Percentiles rank a stretch among this genome's conserved stretches.
Evolutionary conservation across 805 yeast genomes (phyloP).

Genomic region (Kazachstania psychrophila): DNA sequence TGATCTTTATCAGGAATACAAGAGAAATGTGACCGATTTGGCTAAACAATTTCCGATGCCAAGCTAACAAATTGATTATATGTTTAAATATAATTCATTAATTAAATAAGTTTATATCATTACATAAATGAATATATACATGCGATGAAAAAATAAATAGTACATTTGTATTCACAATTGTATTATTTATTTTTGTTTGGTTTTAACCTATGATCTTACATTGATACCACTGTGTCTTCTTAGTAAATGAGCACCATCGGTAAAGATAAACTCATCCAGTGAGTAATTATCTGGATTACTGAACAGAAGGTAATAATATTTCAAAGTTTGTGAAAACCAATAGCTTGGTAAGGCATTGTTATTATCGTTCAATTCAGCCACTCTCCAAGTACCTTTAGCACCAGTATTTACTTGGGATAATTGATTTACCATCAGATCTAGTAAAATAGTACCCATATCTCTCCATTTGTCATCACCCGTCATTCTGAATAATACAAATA

Average conservation of each 20-base stretch:
- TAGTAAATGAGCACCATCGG: slow-evolving; percentile 58
- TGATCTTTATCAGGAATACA: slow-evolving; percentile 55
- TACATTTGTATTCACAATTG: too few relatives aligned
- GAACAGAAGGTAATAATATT: slow-evolving; percentile 44
- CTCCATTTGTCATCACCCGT: slow-evolving; percentile 54
- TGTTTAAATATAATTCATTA: not conserved
- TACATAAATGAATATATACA: not conserved
- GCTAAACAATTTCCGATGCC: slow-evolving; percentile 75
- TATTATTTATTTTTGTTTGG: too few relatives aligned
- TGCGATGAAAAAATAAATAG: not conserved
- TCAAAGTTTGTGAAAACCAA: slow-evolving; percentile 53
- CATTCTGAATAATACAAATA: slow-evolving; percentile 48
- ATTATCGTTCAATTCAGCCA: slow-evolving; percentile 29
- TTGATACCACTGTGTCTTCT: too few relatives aligned
- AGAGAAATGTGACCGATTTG: slow-evolving; percentile 78
- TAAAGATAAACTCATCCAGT: slow-evolving; percentile 47
- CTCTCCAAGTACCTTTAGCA: slow-evolving; percentile 34
- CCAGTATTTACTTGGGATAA: slow-evolving; percentile 26
- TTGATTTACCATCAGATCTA: slow-evolving; percentile 31
- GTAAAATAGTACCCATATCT: slow-evolving; percentile 43
- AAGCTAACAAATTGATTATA: slow-evolving; percentile 15
- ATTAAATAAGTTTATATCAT: not conserved
- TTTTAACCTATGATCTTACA: too few relatives aligned
- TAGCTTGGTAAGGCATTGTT: slow-evolving; percentile 34
- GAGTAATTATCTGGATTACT: slow-evolving; percentile 36